Evolutionary conservation across 2,329 filamentous ascomycete species (phyloP).

Genomic region (Cordyceps cicadae): DNA sequence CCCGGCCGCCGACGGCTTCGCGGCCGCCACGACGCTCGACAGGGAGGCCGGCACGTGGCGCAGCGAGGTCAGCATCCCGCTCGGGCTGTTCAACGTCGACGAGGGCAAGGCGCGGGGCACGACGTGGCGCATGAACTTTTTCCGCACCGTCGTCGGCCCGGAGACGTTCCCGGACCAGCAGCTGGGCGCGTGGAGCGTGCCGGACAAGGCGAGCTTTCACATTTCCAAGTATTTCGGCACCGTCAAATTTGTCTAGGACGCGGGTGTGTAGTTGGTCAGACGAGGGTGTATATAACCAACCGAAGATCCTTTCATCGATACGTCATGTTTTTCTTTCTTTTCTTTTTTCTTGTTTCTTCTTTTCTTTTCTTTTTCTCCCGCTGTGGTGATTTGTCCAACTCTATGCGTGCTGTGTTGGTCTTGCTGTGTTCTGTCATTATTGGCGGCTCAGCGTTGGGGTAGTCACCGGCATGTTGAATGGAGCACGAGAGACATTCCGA

Average conservation of each 20-base stretch:
- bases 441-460: no score
- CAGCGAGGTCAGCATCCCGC: conserved; percentile 33
- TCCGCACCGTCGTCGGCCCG: conserved; percentile 36
- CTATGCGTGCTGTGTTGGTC: no score
- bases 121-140: conserved; percentile 45
- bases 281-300: no score
- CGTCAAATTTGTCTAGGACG: conserved; percentile 27
- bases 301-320: no score
- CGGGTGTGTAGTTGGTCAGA: background rate
- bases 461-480: no score
- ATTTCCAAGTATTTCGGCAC: conserved; percentile 38
- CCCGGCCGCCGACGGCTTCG: conserved; percentile 33
- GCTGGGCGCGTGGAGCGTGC: conserved; percentile 38
- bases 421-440: no score
- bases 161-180: conserved; percentile 35
- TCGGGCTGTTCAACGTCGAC: conserved; percentile 43
- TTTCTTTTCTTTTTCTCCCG: no score
- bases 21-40: conserved; percentile 32
- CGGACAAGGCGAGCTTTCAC: conserved; percentile 39
- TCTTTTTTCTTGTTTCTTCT: no score
- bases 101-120: conserved; percentile 33
- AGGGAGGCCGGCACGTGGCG: conserved; percentile 29
- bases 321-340: no score
- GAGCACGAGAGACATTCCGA: no score
- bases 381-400: no score